These are phyloP conservation scores for Voacanga thouarsii DNA, from an alignment of 257 asterid species.

Conservation along the genomic window DNA sequence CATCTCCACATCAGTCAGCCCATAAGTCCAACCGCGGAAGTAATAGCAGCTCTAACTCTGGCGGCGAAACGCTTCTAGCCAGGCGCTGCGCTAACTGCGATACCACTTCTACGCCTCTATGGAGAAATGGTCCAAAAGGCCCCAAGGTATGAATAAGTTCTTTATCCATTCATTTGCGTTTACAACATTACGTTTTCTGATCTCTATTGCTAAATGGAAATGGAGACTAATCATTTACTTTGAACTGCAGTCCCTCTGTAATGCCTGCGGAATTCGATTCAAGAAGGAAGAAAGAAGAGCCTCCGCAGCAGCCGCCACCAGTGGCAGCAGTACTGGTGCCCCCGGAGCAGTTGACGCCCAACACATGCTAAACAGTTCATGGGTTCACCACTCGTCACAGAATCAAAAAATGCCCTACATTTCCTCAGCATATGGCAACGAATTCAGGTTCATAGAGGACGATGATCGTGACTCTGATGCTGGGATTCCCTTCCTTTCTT, in stretches of 20 bases:
- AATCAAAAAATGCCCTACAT: constrained; percentile 37
- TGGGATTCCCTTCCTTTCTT: constrained; percentile 53
- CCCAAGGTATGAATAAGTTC: constrained; percentile 18
- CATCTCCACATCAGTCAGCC: constrained; percentile 27
- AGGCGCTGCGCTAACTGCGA: constrained; percentile 97
- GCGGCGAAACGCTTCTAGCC: constrained; percentile 48
- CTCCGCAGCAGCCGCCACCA: constrained; percentile 64
- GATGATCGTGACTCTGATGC: constrained; percentile 55
- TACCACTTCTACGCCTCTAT: constrained; percentile 92
- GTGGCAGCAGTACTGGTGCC: constrained; percentile 26
- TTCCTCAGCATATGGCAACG: constrained; percentile 43
- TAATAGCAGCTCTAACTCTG: constrained; percentile 22
- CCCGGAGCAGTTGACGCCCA: constrained; percentile 32
- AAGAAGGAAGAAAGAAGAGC: constrained; percentile 98
- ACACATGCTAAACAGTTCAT: constrained; percentile 45
- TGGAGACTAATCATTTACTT: not conserved
- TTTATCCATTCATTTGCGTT: not conserved
- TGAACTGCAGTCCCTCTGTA: constrained; percentile 79
- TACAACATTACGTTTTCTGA: not conserved
- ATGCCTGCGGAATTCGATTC: constrained; percentile 95
- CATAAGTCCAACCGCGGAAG: constrained; percentile 42
- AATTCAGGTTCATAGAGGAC: constrained; percentile 58
- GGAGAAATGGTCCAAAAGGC: constrained; percentile 75
- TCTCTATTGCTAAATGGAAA: not conserved
- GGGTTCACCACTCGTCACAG: constrained; percentile 41